Percentiles rank a stretch among this genome's conserved stretches.
Conservation (phyloP, 2,329 filamentous ascomycete species). For the Pyrenochaeta sp. region DNA sequence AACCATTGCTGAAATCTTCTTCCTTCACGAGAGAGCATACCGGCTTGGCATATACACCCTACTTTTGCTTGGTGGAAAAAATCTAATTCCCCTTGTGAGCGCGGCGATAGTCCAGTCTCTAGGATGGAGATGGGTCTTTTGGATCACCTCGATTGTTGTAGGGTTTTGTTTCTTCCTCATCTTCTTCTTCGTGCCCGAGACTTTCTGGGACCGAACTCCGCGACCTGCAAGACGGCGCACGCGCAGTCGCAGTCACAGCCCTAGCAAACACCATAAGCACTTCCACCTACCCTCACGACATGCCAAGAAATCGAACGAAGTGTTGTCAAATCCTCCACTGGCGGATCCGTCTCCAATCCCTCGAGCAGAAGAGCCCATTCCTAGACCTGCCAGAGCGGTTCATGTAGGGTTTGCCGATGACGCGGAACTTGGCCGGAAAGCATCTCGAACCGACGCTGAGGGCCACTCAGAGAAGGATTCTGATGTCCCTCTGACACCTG, state of each 20-base stretch:
- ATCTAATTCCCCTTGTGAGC: constrained; percentile 84
- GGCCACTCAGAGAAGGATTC: constrained; percentile 27
- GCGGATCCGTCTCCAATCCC: too few relatives aligned
- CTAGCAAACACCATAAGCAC: constrained; percentile 31
- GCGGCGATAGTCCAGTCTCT: constrained; percentile 80
- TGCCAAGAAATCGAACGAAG: constrained; percentile 24
- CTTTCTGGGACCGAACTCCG: constrained; percentile 91
- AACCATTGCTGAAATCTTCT: constrained; percentile 95
- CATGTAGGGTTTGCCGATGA: constrained; percentile 64
- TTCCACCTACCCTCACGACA: constrained; percentile 34
- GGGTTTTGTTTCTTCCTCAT: constrained; percentile 73
- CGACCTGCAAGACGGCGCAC: constrained; percentile 52
- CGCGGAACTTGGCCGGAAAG: constrained; percentile 11
- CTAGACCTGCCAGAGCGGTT: constrained; percentile 16
- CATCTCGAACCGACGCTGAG: constrained; percentile 59
- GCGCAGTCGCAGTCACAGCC: constrained; percentile 37
- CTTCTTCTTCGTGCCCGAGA: constrained; percentile 92
- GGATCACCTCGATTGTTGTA: constrained; percentile 83
- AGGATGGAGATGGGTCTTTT: constrained; percentile 91
- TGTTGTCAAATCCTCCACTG: too few relatives aligned
- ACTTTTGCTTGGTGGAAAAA: constrained; percentile 88
- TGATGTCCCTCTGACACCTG: constrained; percentile 14
- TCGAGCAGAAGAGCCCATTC: constrained; percentile 12
- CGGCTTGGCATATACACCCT: constrained; percentile 93
- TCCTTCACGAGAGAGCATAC: constrained; percentile 91